Percentiles rank a stretch among this genome's conserved stretches.
Evolutionary conservation across 768 basidiomycete species (phyloP).

Genomic region (Russula griseocarnosa): DNA sequence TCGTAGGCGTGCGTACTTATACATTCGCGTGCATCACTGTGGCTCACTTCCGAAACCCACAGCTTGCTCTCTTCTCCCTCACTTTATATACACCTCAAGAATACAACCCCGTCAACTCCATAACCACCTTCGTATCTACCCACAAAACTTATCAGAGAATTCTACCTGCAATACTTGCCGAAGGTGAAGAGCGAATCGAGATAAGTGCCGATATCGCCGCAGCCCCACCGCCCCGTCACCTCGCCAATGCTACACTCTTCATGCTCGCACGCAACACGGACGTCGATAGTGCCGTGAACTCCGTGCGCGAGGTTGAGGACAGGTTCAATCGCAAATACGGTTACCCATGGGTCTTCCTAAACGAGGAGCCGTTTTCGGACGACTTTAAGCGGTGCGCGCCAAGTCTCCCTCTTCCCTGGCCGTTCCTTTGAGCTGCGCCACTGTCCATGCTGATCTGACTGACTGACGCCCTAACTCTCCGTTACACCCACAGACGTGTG

Average conservation of each 20-base stretch:
- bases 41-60: background rate
- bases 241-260: conserved; percentile 36
- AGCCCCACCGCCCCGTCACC: background rate
- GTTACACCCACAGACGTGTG: conserved; percentile 31
- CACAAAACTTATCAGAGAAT: background rate
- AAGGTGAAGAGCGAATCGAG: background rate
- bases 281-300: conserved; percentile 52
- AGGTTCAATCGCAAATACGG: conserved; percentile 75
- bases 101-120: background rate
- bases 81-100: background rate
- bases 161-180: background rate
- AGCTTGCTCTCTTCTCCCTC: conserved; percentile 1
- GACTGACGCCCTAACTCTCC: background rate
- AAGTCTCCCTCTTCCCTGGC: background rate
- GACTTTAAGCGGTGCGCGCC: conserved; percentile 60
- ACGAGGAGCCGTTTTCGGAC: conserved; percentile 75
- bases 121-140: background rate
- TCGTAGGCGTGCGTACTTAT: background rate
- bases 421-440: background rate
- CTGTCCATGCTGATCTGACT: background rate
- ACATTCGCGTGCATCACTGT: background rate
- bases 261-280: conserved; percentile 68
- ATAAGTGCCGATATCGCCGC: background rate
- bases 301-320: conserved; percentile 77
- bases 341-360: conserved; percentile 88